Evolutionary conservation across 2,329 filamentous ascomycete species (phyloP).

Genomic region (Myriosclerotinia scirpicola): DNA sequence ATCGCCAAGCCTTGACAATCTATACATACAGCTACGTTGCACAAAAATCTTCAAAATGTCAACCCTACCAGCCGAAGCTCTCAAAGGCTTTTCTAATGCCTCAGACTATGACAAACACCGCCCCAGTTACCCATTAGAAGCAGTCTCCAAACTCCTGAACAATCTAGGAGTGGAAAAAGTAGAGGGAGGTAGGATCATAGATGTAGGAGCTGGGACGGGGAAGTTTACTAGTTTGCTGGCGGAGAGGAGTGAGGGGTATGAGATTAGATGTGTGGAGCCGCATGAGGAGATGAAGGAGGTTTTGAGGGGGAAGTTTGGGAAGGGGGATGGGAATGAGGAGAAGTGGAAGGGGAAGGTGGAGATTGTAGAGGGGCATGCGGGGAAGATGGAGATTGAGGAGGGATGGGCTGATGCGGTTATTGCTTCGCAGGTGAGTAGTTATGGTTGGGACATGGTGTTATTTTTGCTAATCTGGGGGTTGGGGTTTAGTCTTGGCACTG

Average conservation of each 20-base stretch:
- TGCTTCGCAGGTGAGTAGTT: slow-evolving; percentile 62
- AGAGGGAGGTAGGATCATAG: slow-evolving; percentile 53
- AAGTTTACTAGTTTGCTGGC: slow-evolving; percentile 68
- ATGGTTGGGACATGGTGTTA: neutral
- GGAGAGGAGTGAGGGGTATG: slow-evolving; percentile 56
- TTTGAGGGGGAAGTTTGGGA: slow-evolving; percentile 57
- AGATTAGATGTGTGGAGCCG: slow-evolving; percentile 63
- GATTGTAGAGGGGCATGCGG: slow-evolving; percentile 58
- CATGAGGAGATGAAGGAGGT: slow-evolving; percentile 64
- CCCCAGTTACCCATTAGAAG: slow-evolving; percentile 62
- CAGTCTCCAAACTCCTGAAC: slow-evolving; percentile 58
- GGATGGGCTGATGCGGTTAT: slow-evolving; percentile 65
- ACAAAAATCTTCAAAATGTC: slow-evolving; percentile 1
- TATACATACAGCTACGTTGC: neutral
- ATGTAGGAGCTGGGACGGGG: slow-evolving; percentile 68
- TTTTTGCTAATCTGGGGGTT: slow-evolving; percentile 23
- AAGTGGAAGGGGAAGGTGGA: slow-evolving; percentile 52
- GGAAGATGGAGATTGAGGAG: slow-evolving; percentile 54
- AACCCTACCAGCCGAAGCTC: slow-evolving; percentile 32
- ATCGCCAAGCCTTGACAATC: neutral
- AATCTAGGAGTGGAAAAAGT: slow-evolving; percentile 53
- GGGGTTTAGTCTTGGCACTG: slow-evolving; percentile 50
- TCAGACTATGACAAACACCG: slow-evolving; percentile 65
- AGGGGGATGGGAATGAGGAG: slow-evolving; percentile 39
- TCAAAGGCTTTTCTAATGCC: slow-evolving; percentile 62